Base-by-base conservation (phyloP, 345 rosid genomes). In the Linum lewisii region DNA sequence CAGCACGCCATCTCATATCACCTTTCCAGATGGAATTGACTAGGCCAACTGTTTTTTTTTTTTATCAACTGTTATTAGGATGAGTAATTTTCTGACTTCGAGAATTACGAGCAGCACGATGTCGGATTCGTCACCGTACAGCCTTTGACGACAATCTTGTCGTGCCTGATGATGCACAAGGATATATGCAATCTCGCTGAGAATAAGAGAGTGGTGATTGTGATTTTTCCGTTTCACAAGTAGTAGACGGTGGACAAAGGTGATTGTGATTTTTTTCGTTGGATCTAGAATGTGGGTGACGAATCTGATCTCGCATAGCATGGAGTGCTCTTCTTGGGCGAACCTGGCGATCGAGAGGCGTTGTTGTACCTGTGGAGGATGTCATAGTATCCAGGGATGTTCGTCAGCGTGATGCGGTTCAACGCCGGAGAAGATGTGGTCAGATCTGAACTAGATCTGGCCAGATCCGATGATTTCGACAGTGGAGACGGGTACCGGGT, bases 201-300 rank as follows among this genome's bases (percentile, higher is more conserved):
- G 66, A 95, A 89, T 64, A 93, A 89, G 68, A 78, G 91, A 3
- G 84, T 83, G 4, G 78, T 91, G 14, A 65, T 93, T 22, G 67
- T 86, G 49, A 82, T 89, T 73, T 72, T 93, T 60, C 99, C 99
- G 6, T 89, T 93, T 74, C 99, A 93, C 64, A 89, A 85, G 69
- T 95, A 93, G 23, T 94, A 82, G 63, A 89, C 97, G 0, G 93
- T 93, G 1, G 95, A 93, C 63, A 97, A 95, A 32, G 94, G n/a
- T n/a, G n/a, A n/a, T n/a, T n/a, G n/a, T n/a, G n/a, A n/a, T n/a
- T n/a, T n/a, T n/a, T n/a, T n/a, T n/a, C n/a, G n/a, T n/a, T n/a
- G n/a, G n/a, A n/a, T n/a, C n/a, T n/a, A n/a, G 89, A 13, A 93
- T 93, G 99, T 97, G 88, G 71, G 87, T 80, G 10, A 86, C 91